Base-by-base conservation (phyloP, 768 basidiomycete genomes). In the Pleurotus citrinopileatus region DNA sequence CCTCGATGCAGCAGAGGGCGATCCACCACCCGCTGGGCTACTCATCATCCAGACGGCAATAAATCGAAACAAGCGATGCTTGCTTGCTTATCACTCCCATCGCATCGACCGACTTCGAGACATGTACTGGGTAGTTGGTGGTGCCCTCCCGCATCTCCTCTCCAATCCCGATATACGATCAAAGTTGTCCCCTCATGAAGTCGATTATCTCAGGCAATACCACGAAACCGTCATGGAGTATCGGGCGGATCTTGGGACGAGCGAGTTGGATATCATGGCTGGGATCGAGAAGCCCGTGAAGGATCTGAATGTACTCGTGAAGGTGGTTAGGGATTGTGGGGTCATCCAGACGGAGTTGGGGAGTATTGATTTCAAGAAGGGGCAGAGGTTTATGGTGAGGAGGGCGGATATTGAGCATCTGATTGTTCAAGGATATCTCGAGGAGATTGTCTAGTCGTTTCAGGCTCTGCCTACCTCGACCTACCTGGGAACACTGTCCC, bases 301-400 rank as follows among this genome's bases (percentile, higher is more conserved):
- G 66, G 94, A 97, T 60, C 74, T 98, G 27, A 87, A 94, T 65
- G 91, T 94, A 34, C 77, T 87, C 36, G 94, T 98, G 20, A 81
- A 83, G 53, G 96, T 98, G 27, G 80, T 93, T 22, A 80, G 79
- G 61, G 94, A 98, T 63, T 94, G 93, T 59, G 96, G 97, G 2
- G 83, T 87, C 48, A 91, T 99, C 17, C 88, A 94, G 68, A 93
- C 95, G 1, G 94, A 97, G 70, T 73, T 88, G 54, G 97, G 97
- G 7, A 87, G 81, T 54, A 87, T 99, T 55, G 89, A 95, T 67
- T 94, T 98, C 65, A 80, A 82, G 64, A 90, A 87, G 67, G 96
- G 94, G 0, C 88, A 93, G 68, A 73, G 96, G 58, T 96, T 91
- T 62, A 86, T 94, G 78, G 87, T 98, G 48, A 77, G 91, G 32